A percentile compares a stretch with the other conserved stretches of the same genome.
Evolutionary conservation across 345 rosid genomes (phyloP).

Genomic region (Melaleuca alternifolia): DNA sequence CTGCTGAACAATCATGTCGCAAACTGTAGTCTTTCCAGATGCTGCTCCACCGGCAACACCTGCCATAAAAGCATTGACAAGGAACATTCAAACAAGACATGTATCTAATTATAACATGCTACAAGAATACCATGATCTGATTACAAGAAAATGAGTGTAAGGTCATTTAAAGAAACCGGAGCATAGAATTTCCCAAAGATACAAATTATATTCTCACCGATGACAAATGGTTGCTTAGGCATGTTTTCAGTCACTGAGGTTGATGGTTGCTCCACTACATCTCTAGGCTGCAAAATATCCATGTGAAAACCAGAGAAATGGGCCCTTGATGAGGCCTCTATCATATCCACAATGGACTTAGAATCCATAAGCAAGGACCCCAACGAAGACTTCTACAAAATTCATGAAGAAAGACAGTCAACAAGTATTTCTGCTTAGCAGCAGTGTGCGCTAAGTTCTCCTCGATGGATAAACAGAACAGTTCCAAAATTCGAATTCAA

Average conservation of each 20-base stretch:
- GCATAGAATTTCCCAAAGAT: background rate
- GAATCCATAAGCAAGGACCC: slow-evolving; percentile 36
- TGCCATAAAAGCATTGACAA: slow-evolving; percentile 5
- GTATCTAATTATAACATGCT: background rate
- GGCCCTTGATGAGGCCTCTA: slow-evolving; percentile 69
- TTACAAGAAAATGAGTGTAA: background rate
- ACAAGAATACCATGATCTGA: background rate
- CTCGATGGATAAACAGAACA: background rate
- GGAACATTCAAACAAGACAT: background rate
- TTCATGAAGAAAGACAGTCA: background rate
- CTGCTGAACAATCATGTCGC: slow-evolving; percentile 99
- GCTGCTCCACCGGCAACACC: slow-evolving; percentile 99
- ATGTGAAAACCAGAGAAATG: slow-evolving; percentile 90
- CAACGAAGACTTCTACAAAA: background rate
- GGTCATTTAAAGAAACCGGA: background rate
- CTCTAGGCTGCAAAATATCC: slow-evolving; percentile 43
- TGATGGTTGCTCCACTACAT: slow-evolving; percentile 27
- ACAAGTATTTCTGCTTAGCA: background rate
- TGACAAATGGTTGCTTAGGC: slow-evolving; percentile 86
- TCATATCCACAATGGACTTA: slow-evolving; percentile 73
- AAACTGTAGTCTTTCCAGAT: slow-evolving; percentile 96
- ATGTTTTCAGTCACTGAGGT: slow-evolving; percentile 39
- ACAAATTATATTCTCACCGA: slow-evolving; percentile 36
- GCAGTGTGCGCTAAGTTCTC: background rate
- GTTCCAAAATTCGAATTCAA: background rate